Conservation (phyloP, 2,329 filamentous ascomycete genomes). For the Aspergillus quadrilineatus region DNA sequence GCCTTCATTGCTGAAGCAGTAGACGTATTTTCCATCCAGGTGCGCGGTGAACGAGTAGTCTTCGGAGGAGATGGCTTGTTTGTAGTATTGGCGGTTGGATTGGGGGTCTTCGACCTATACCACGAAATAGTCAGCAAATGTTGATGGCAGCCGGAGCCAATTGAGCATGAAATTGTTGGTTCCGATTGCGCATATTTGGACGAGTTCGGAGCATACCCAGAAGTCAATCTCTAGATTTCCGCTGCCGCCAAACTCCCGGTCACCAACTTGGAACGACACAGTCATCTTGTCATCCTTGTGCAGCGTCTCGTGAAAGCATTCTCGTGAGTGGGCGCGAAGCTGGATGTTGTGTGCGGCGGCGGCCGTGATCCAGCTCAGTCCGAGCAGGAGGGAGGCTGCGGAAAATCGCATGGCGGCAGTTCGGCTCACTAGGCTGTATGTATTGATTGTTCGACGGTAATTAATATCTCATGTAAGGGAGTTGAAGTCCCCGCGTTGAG, state of each 20-base stretch:
- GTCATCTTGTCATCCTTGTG: conserved; percentile 98
- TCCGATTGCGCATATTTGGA: no score
- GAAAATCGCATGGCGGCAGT: conserved; percentile 42
- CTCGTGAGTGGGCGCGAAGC: conserved; percentile 84
- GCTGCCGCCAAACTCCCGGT: conserved; percentile 90
- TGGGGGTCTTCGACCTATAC: conserved; percentile 73
- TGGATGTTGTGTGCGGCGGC: conserved; percentile 90
- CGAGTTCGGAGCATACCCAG: conserved; percentile 67
- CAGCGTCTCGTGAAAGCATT: conserved; percentile 95
- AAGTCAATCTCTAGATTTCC: conserved; percentile 97
- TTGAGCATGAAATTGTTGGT: not conserved
- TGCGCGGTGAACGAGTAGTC: conserved; percentile 88
- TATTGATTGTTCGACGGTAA: not conserved
- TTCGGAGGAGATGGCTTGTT: conserved; percentile 80
- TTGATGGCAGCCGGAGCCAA: not conserved
- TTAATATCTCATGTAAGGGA: not conserved
- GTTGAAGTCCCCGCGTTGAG: not conserved
- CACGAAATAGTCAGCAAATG: conserved; percentile 11
- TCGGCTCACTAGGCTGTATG: not conserved
- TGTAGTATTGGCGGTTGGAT: conserved; percentile 73
- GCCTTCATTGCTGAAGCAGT: conserved; percentile 99
- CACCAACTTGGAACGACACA: conserved; percentile 96
- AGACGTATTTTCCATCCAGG: conserved; percentile 83
- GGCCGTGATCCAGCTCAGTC: conserved; percentile 59
- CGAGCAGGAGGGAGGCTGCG: conserved; percentile 44